Base-by-base conservation (phyloP, 768 basidiomycete species). In the Lactarius pseudohatsudake region DNA sequence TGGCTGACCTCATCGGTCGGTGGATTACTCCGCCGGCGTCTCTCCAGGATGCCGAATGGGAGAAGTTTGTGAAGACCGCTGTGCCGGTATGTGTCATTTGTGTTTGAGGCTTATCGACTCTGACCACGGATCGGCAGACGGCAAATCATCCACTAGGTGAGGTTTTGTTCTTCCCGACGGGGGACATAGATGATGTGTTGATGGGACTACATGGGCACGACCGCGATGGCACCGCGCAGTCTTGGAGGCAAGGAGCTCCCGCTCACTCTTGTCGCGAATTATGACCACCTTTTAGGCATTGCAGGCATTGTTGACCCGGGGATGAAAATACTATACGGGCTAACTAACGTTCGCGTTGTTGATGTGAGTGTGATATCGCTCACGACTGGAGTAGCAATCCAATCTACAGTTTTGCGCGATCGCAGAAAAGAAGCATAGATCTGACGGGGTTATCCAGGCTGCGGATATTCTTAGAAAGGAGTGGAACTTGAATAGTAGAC, bases 311-410 rank as follows among this genome's bases (percentile, higher is more conserved):
- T 69, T 28, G 59, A 69, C 43, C 61, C 66, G 28, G 54, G 40
- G 6, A 45, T 68, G 57, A 69, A 69, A 59, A 68, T 69, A 30
- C 30, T 30, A 3, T 69, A 69, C 40, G 68, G 66, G 10, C 36
- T 69, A 20, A 36, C 41, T 11, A 69, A 69, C 30, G 66, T 69
- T 22, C 68, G 68, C 58, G 65, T 67, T 18, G 68, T 62, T 47
- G 68, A 69, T 50, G 65, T 61, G 36, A 59, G 66, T 34, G 57
- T 63, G n/a, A 68, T 69, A 55, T 66, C 68, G 34, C 68, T 69
- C 28, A 69, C 68, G n/a, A 69, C 65, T 11, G 68, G 68, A 26
- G 68, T 69, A 4, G 68, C 68, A 4, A 69, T 68, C 34, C 60
- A 62, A 62, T 41, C 62, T 16, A 69, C 65, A 5, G 68, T 69